Evolutionary conservation across 176 grass and related monocot species (phyloP).

Genomic region (Ananas comosus): DNA sequence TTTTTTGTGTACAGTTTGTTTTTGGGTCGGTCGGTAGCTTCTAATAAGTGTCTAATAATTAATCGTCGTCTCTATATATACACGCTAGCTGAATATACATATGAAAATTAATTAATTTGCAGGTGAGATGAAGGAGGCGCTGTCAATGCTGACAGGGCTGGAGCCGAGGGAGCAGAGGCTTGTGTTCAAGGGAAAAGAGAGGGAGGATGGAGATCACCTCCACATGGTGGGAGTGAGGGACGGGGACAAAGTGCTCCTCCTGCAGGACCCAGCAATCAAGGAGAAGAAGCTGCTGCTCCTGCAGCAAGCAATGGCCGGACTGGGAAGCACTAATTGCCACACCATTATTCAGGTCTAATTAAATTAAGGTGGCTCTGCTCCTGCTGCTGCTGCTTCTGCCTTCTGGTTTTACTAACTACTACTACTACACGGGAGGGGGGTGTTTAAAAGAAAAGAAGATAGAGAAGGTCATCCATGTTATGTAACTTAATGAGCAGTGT

Average conservation of each 20-base stretch:
- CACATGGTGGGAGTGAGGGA: slow-evolving; percentile 74
- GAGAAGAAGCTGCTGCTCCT: slow-evolving; percentile 46
- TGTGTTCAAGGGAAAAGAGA: slow-evolving; percentile 85
- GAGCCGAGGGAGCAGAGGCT: slow-evolving; percentile 78
- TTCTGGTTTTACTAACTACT: slow-evolving; percentile 10
- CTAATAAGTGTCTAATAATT: too few species aligned
- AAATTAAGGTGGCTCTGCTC: too few species aligned
- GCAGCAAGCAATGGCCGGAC: background rate
- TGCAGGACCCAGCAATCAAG: slow-evolving; percentile 64
- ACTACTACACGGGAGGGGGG: slow-evolving; percentile 23
- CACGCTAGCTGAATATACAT: too few species aligned
- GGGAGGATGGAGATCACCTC: slow-evolving; percentile 66
- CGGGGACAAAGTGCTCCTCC: slow-evolving; percentile 69
- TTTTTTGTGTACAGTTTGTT: too few species aligned
- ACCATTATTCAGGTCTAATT: slow-evolving; percentile 27
- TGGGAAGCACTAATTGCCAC: slow-evolving; percentile 11
- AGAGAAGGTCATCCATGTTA: background rate
- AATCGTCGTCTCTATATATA: too few species aligned
- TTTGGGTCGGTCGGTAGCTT: too few species aligned
- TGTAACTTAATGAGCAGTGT: too few species aligned
- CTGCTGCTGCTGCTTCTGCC: too few species aligned
- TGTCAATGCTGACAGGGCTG: slow-evolving; percentile 56
- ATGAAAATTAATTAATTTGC: too few species aligned
- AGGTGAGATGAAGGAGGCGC: slow-evolving; percentile 73
- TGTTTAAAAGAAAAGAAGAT: background rate